These are phyloP conservation scores for Cyclotella sp. DNA, from an alignment of 108 stramenopile genomes.

Conservation along the genomic window DNA sequence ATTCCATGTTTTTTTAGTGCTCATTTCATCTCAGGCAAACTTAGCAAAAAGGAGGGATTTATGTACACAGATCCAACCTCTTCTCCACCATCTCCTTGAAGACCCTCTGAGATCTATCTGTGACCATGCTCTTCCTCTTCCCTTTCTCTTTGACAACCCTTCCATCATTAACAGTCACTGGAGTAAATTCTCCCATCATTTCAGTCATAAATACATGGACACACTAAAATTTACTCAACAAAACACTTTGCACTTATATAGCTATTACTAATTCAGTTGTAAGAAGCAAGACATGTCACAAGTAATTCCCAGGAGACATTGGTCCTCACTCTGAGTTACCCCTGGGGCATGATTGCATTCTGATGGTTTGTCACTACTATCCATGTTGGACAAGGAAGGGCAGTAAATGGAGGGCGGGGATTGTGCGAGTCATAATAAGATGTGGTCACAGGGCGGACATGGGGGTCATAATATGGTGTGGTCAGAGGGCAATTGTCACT, in stretches of 20 bases:
- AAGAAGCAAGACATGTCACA: slow-evolving; percentile 72
- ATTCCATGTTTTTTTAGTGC: no score
- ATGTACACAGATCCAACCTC: slow-evolving; percentile 38
- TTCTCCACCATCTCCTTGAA: slow-evolving; percentile 58
- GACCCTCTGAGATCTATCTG: slow-evolving; percentile 73
- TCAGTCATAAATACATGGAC: slow-evolving; percentile 94
- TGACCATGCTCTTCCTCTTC: slow-evolving; percentile 59
- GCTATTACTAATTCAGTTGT: slow-evolving; percentile 75
- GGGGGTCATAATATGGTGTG: no score
- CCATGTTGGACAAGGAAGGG: no score
- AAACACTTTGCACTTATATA: slow-evolving; percentile 69
- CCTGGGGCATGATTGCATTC: slow-evolving; percentile 63
- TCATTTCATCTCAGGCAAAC: not conserved
- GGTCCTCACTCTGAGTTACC: slow-evolving; percentile 84
- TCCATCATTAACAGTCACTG: slow-evolving; percentile 90
- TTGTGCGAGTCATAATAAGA: no score
- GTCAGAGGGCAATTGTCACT: no score
- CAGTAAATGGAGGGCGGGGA: no score
- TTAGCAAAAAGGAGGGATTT: slow-evolving; percentile 45
- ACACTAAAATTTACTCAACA: slow-evolving; percentile 83
- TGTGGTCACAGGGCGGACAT: no score
- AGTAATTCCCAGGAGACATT: slow-evolving; percentile 92
- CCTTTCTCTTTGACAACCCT: slow-evolving; percentile 71
- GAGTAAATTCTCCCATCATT: slow-evolving; percentile 94
- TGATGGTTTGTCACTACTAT: no score